Base-by-base conservation (phyloP, 345 rosid species). In the Bruguiera gymnorhiza region DNA sequence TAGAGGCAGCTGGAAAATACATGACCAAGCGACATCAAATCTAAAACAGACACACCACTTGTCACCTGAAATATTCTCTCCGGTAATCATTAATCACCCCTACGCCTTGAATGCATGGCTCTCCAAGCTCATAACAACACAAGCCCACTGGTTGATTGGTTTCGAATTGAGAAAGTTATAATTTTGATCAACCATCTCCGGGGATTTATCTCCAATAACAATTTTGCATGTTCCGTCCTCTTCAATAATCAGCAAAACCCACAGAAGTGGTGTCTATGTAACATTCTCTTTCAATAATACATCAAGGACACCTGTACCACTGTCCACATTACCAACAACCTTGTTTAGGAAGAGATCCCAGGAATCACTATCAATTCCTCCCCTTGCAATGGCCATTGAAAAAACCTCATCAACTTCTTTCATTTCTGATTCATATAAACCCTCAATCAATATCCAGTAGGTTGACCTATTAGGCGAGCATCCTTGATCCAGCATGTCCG, bases 401-500 rank as follows among this genome's bases (percentile, higher is more conserved):
- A 88, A 74, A 73, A 86, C 70, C 81, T 85, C 81, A 37, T 71
- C 65, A 21, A 85, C 75, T 3, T 86, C 91, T 79, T 75, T 84
- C 73, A 81, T 83, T 56, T 83, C 83, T 32, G 63, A 63, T 60
- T 63, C 59, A 62, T 55, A 66, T 20, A 93, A 73, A 55, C 86
- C 86, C 46, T 86, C 83, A 1, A 87, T 84, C 88, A 93, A 66
- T 20, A 80, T 53, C 60, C 67, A 68, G 60, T 82, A 91, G 16
- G 90, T 91, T 9, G 73, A 76, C 60, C 72, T 86, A 66, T 86
- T 75, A 21, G 98, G 97, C 52, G 66, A 64, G 62, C 89, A 93
- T n/a, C 84, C 86, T 63, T 79, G 79, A 67, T 81, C 91, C 74
- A 88, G 71, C 98, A 93, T 93, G 81, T 89, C 97, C 68, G 88